These are phyloP conservation scores for Aquilaria sinensis DNA, from an alignment of 345 rosid genomes.

Conservation along the genomic window DNA sequence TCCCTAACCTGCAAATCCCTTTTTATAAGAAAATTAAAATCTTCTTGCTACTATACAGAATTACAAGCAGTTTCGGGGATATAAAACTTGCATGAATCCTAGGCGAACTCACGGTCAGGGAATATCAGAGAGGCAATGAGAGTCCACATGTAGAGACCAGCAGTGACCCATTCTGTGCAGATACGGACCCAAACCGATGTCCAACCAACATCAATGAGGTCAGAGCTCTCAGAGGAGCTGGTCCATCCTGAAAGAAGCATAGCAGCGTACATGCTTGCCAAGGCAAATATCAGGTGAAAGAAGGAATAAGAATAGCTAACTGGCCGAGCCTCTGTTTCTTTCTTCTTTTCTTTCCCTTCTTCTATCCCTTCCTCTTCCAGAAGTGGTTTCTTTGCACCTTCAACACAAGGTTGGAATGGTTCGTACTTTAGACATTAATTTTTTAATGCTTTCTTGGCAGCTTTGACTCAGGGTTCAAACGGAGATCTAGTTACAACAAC, in stretches of 20 bases:
- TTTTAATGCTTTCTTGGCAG: too few species aligned
- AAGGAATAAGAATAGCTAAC: slow-evolving; percentile 82
- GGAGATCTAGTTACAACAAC: background rate
- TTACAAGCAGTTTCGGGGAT: too few species aligned
- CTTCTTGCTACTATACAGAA: too few species aligned
- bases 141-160: slow-evolving; percentile 66
- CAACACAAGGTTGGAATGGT: slow-evolving; percentile 9
- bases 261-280: slow-evolving; percentile 96
- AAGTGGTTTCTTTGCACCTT: slow-evolving; percentile 63
- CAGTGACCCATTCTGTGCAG: slow-evolving; percentile 87
- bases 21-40: too few species aligned
- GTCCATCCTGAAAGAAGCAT: slow-evolving; percentile 99
- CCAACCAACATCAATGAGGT: slow-evolving; percentile 92
- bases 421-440: too few species aligned
- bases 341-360: slow-evolving; percentile 51
- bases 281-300: slow-evolving; percentile 90
- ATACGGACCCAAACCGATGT: slow-evolving; percentile 96
- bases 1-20: too few species aligned
- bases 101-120: slow-evolving; percentile 69
- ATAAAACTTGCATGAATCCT: slow-evolving; percentile 3
- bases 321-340: slow-evolving; percentile 55
- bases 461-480: too few species aligned
- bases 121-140: slow-evolving; percentile 61
- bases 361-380: slow-evolving; percentile 58
- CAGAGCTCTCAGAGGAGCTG: slow-evolving; percentile 60